These are phyloP conservation scores for Zostera marina DNA, from an alignment of 116 monocot species.

Conservation along the genomic window DNA sequence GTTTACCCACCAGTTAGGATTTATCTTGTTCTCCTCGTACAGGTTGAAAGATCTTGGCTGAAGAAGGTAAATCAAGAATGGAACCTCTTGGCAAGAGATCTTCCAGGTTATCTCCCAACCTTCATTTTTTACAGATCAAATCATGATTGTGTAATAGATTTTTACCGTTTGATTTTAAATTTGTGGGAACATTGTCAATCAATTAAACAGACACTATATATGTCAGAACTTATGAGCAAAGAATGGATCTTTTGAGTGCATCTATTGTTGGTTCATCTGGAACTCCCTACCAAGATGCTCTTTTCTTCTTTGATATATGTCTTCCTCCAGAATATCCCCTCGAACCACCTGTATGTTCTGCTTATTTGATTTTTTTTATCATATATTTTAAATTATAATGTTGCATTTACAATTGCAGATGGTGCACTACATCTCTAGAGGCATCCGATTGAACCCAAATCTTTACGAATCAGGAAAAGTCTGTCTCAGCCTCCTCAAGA, in stretches of 20 bases:
- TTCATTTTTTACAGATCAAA: too few relatives aligned
- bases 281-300: slow-evolving; percentile 74
- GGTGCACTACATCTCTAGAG: slow-evolving; percentile 63
- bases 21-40: slow-evolving; percentile 3
- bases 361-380: background rate
- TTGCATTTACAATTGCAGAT: slow-evolving; percentile 23
- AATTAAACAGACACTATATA: slow-evolving; percentile 48
- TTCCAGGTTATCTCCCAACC: slow-evolving; percentile 34
- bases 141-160: background rate
- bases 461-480: slow-evolving; percentile 82
- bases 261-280: slow-evolving; percentile 52
- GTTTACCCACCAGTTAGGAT: background rate
- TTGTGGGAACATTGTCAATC: background rate
- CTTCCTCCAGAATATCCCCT: slow-evolving; percentile 65
- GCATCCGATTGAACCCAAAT: slow-evolving; percentile 71
- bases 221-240: slow-evolving; percentile 72
- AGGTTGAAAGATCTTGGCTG: slow-evolving; percentile 48
- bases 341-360: slow-evolving; percentile 61
- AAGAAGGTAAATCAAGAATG: slow-evolving; percentile 83
- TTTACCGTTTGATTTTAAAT: too few relatives aligned
- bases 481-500: slow-evolving; percentile 90
- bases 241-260: slow-evolving; percentile 74
- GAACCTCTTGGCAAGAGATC: slow-evolving; percentile 47
- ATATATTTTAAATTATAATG: background rate
- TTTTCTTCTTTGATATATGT: slow-evolving; percentile 76